A percentile compares a stretch with the other conserved stretches of the same genome.
These are phyloP conservation scores for Gorgonomyces haynaldii DNA, from an alignment of 192 early-diverging fungal species.

Conservation along the genomic window DNA sequence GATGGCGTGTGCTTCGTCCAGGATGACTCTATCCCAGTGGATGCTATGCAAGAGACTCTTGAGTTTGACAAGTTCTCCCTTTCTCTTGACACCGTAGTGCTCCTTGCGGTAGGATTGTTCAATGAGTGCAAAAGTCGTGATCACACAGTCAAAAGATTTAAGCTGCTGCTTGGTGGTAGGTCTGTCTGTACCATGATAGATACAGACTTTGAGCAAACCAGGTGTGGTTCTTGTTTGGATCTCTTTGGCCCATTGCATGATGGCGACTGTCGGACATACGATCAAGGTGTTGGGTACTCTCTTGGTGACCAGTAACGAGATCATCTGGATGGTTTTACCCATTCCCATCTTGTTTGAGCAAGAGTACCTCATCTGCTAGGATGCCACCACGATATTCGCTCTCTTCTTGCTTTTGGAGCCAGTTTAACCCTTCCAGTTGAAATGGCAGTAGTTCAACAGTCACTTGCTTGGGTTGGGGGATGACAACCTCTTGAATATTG, in stretches of 20 bases:
- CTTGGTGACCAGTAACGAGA: slow-evolving; percentile 56
- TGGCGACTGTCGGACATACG: slow-evolving; percentile 76
- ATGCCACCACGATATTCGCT: slow-evolving; percentile 46
- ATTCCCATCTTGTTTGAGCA: slow-evolving; percentile 78
- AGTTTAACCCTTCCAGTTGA: slow-evolving; percentile 73
- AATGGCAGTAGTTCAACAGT: slow-evolving; percentile 74
- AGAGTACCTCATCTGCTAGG: slow-evolving; percentile 25
- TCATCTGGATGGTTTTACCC: slow-evolving; percentile 85
- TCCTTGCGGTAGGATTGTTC: slow-evolving; percentile 64
- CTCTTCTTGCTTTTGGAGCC: slow-evolving; percentile 71
- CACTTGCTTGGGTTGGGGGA: slow-evolving; percentile 51
- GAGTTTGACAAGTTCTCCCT: slow-evolving; percentile 51
- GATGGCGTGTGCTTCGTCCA: slow-evolving; percentile 81
- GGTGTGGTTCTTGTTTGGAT: slow-evolving; percentile 49
- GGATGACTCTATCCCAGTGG: slow-evolving; percentile 69
- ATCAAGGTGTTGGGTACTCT: slow-evolving; percentile 62
- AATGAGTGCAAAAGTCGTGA: slow-evolving; percentile 56
- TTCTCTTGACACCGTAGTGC: slow-evolving; percentile 51
- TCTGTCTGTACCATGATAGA: slow-evolving; percentile 69
- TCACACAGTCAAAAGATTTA: slow-evolving; percentile 58
- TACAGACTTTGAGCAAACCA: slow-evolving; percentile 44
- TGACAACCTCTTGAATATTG: slow-evolving; percentile 15
- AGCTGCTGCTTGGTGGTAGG: slow-evolving; percentile 21
- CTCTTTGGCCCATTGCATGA: slow-evolving; percentile 80
- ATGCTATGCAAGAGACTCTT: slow-evolving; percentile 58